Evolutionary conservation across 768 basidiomycete species (phyloP).

Genomic region (Macrolepiota fuliginosa): DNA sequence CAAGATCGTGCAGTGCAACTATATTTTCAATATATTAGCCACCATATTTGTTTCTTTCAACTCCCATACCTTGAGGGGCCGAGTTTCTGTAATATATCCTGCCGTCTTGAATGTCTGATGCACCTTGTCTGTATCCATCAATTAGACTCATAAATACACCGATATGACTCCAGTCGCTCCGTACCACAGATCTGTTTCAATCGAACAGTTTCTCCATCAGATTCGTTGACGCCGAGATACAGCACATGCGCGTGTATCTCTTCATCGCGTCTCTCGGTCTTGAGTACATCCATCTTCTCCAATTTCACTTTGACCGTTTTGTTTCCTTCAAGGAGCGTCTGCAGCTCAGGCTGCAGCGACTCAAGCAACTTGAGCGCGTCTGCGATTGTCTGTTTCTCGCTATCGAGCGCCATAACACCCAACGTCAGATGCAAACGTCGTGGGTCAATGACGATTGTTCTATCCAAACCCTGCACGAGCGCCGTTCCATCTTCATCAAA

Average conservation of each 20-base stretch:
- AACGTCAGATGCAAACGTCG: conserved; percentile 69
- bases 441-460: conserved; percentile 54
- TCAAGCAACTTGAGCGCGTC: conserved; percentile 42
- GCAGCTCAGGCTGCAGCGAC: conserved; percentile 39
- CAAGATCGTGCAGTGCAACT: conserved; percentile 51
- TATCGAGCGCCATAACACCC: conserved; percentile 65
- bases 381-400: conserved; percentile 30
- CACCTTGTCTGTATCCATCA: conserved; percentile 24
- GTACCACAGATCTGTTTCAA: conserved; percentile 30
- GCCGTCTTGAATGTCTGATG: conserved; percentile 30
- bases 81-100: conserved; percentile 40
- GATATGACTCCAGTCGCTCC: neutral
- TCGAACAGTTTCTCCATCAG: conserved; percentile 24
- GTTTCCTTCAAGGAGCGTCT: conserved; percentile 31
- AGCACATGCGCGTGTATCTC: conserved; percentile 49
- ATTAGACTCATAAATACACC: neutral
- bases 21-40: neutral
- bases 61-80: conserved; percentile 47
- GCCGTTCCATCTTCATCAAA: conserved; percentile 28
- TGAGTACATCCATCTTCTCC: conserved; percentile 46
- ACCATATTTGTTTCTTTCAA: neutral
- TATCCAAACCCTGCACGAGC: conserved; percentile 53
- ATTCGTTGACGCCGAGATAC: conserved; percentile 46
- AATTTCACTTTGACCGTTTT: conserved; percentile 34
- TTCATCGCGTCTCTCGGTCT: conserved; percentile 23